Conservation (phyloP, 1,284 basidiomycete species). For the Puccinia triticina region DNA sequence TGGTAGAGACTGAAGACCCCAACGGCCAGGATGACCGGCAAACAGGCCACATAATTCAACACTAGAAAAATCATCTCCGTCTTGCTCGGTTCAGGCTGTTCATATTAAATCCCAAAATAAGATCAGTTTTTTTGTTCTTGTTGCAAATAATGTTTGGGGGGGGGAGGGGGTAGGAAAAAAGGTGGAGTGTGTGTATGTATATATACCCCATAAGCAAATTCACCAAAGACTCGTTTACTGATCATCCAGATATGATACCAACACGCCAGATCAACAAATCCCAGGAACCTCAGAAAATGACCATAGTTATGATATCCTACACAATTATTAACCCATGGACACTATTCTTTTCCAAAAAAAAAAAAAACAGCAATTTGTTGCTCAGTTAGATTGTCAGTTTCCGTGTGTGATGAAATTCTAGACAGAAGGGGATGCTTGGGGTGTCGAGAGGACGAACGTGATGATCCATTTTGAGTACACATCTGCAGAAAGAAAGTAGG, state of each 20-base stretch:
- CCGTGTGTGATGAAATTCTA: background rate
- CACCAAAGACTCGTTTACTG: constrained; percentile 49
- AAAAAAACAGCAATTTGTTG: background rate
- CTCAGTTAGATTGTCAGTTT: too few species aligned
- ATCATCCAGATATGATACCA: constrained; percentile 52
- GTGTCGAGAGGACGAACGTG: constrained; percentile 29
- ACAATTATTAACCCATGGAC: constrained; percentile 51
- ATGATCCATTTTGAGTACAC: constrained; percentile 52
- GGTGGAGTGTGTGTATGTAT: background rate
- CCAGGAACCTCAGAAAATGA: constrained; percentile 50
- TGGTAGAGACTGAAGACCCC: constrained; percentile 51
- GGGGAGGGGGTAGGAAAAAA: too few species aligned
- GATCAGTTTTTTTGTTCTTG: background rate
- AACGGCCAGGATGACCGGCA: constrained; percentile 50
- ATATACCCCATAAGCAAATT: constrained; percentile 43
- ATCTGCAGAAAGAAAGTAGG: constrained; percentile 29
- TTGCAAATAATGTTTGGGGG: too few species aligned
- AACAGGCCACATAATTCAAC: constrained; percentile 49
- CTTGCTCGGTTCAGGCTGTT: constrained; percentile 39
- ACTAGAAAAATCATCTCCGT: constrained; percentile 48
- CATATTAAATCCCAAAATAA: background rate
- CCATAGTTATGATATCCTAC: constrained; percentile 50
- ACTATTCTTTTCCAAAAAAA: background rate
- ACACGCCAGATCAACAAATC: constrained; percentile 45
- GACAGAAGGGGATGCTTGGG: background rate